Percentiles rank a stretch among this genome's conserved stretches.
phyloP scores from a whole-genome alignment of 768 basidiomycete genomes.

The Mycena epipterygia region DNA sequence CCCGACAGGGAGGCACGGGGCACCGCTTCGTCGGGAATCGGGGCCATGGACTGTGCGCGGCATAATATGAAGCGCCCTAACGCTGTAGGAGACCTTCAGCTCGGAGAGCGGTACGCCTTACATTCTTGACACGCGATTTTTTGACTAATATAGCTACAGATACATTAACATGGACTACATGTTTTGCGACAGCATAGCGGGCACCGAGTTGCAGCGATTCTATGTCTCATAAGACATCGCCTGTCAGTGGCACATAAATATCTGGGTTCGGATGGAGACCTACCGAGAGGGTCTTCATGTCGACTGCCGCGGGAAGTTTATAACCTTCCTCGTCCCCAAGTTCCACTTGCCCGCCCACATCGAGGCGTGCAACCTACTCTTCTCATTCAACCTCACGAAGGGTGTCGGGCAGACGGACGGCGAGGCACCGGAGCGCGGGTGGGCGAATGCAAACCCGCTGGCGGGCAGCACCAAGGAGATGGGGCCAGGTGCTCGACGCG shows the following conservation, averaged over 20 bases:
- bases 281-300: conserved; percentile 13
- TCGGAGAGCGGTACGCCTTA: conserved; percentile 33
- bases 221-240: conserved; percentile 42
- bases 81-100: conserved; percentile 38
- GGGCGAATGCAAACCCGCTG: conserved; percentile 44
- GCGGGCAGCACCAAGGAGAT: conserved; percentile 54
- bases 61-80: conserved; percentile 26
- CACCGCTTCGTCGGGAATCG: conserved; percentile 26
- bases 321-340: conserved; percentile 41
- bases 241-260: conserved; percentile 31
- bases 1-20: background rate
- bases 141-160: background rate
- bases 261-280: conserved; percentile 30
- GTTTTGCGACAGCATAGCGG: conserved; percentile 34
- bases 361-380: conserved; percentile 26
- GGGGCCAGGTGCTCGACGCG: conserved; percentile 39
- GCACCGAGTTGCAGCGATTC: conserved; percentile 14
- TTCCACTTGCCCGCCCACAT: conserved; percentile 44
- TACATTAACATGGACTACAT: conserved; percentile 45
- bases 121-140: background rate
- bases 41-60: conserved; percentile 19
- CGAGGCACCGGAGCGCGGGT: conserved; percentile 50
- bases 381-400: conserved; percentile 44
- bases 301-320: background rate
- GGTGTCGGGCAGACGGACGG: conserved; percentile 54